Evolutionary conservation across 805 yeast genomes (phyloP).

Genomic region (Vanderwaltozyma yarrowii): DNA sequence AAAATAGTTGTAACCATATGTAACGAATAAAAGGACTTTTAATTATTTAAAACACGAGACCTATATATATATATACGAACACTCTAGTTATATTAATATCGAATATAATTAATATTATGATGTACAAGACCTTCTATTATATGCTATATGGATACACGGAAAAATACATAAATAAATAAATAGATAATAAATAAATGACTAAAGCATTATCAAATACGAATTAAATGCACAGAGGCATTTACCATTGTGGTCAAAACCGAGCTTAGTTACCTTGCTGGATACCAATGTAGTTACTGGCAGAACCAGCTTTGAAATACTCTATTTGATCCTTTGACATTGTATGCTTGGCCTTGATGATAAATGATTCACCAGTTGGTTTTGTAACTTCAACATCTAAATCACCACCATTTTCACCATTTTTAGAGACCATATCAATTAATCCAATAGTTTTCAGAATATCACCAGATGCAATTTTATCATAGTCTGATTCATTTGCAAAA

Average conservation of each 20-base stretch:
- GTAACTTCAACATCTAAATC: conserved; percentile 59
- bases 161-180: too few species aligned
- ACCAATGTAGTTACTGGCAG: conserved; percentile 90
- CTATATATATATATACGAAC: too few species aligned
- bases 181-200: too few species aligned
- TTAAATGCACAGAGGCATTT: too few species aligned
- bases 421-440: conserved; percentile 63
- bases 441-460: conserved; percentile 71
- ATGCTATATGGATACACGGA: too few species aligned
- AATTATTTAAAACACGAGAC: too few species aligned
- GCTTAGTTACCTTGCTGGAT: conserved; percentile 21
- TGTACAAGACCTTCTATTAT: too few species aligned
- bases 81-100: too few species aligned
- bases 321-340: conserved; percentile 96
- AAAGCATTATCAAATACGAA: too few species aligned
- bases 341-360: conserved; percentile 71
- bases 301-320: conserved; percentile 93
- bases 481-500: conserved; percentile 82
- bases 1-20: background rate
- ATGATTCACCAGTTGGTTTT: conserved; percentile 59
- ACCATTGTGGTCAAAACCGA: too few species aligned
- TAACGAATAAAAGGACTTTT: background rate
- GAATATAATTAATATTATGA: too few species aligned
- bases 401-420: conserved; percentile 86
- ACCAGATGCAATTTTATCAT: conserved; percentile 68